Evolutionary conservation across 345 rosid genomes (phyloP), one percentile per base, ranked within the genome.

Genomic region (Clarkia xantiana): DNA sequence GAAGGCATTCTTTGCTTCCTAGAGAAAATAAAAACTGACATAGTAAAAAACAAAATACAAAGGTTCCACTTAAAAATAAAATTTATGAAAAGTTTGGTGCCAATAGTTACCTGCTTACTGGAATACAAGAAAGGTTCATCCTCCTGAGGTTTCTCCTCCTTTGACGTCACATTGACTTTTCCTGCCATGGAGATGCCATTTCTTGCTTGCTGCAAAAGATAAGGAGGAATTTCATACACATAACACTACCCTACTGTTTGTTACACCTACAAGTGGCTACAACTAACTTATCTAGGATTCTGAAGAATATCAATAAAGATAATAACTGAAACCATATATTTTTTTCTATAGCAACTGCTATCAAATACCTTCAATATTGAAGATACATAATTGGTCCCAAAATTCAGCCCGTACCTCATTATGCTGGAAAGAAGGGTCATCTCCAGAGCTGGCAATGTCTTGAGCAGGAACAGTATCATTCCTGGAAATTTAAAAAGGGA

Each of bases 1-100:
- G 74, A 91, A 91, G 60, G 96, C 94, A 80, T 73, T 86, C 76
- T 86, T 91, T 14, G 98, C 98, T 69, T 91, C 98, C 97, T 89
- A 47, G 38, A 60, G 43, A 54, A 47, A 55, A 52, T 13, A 18
- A 0, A 29, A 29, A 29, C 36, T 29, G 8, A 29, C 36, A 29
- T 1, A 43, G 45, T 7, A 14, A 43, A 43, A 14, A 43, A 13
- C 6, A 5, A 42, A 11, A 42, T 2, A 14, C 6, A 43, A 43
- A 7, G 45, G 6, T 43, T 14, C 18, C 18, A 43, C 4, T 43
- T n/a, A n/a, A n/a, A n/a, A n/a, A n/a, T n/a, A n/a, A n/a, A n/a
- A n/a, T n/a, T 2, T 43, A 7, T 43, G 6, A 2, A 43, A 42
- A 5, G 14, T 34, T 17, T 14, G 17, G 36, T 7, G 1, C 8